Percentiles rank a stretch among this genome's conserved stretches.
Conservation (phyloP, 169 alveolate species). For the Fabrea salina region DNA sequence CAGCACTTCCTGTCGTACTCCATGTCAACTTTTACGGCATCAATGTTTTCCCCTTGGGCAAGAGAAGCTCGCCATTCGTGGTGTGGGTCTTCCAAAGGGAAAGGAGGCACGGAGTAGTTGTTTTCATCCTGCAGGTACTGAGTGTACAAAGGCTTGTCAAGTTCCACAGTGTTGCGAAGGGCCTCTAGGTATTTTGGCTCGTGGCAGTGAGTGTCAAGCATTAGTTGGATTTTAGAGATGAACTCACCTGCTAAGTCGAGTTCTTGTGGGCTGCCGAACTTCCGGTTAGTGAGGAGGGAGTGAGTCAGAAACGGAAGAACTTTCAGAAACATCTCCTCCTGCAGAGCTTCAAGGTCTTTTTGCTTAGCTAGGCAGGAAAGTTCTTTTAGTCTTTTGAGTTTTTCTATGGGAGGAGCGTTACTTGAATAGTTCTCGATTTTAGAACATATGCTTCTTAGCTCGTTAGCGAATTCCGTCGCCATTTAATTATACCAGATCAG, state of each 20-base stretch:
- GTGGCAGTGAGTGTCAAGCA: not conserved
- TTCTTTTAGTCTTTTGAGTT: not conserved
- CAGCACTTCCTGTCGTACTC: constrained; percentile 43
- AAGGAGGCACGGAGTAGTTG: constrained; percentile 6
- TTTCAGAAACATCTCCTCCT: not conserved
- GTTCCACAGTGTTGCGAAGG: not conserved
- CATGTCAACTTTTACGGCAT: constrained; percentile 51
- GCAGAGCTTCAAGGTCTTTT: not conserved
- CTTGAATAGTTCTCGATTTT: not conserved
- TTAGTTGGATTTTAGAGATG: not conserved
- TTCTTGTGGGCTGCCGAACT: not conserved
- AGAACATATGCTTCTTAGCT: not conserved
- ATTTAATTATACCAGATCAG: constrained; percentile 31
- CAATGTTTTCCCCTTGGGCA: constrained; percentile 38
- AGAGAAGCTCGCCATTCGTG: constrained; percentile 9
- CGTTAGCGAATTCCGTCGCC: constrained; percentile 19
- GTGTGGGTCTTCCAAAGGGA: not conserved
- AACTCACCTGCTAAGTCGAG: not conserved
- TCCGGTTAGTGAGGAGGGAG: constrained; percentile 10
- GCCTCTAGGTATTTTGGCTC: constrained; percentile 23
- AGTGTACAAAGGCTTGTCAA: not conserved
- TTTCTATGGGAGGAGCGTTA: not conserved
- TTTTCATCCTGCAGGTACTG: not conserved
- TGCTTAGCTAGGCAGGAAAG: not conserved
- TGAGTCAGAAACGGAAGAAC: not conserved